Evolutionary conservation across 2,329 filamentous ascomycete genomes (phyloP).

Genomic region (Venturiaceae sp.): DNA sequence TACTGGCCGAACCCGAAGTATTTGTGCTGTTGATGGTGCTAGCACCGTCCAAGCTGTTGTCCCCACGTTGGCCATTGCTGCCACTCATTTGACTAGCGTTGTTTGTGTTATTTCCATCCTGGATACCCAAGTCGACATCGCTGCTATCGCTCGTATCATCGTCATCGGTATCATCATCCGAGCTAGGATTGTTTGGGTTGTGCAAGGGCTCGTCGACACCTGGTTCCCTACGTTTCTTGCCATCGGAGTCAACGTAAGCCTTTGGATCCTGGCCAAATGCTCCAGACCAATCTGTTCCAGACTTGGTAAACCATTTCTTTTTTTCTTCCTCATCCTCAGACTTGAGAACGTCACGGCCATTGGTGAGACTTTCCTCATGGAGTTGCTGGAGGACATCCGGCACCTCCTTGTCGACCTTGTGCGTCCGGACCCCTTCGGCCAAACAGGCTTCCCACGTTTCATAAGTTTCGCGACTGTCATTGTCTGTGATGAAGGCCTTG

Average conservation of each 20-base stretch:
- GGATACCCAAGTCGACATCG: constrained; percentile 46
- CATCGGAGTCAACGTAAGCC: constrained; percentile 43
- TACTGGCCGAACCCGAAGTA: constrained; percentile 13
- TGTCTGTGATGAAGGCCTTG: constrained; percentile 72
- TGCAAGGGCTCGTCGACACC: constrained; percentile 42
- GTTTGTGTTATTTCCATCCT: constrained; percentile 37
- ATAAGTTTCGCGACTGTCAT: constrained; percentile 83
- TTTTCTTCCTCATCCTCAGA: constrained; percentile 63
- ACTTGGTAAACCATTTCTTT: constrained; percentile 65
- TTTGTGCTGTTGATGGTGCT: constrained; percentile 2
- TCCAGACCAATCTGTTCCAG: constrained; percentile 77
- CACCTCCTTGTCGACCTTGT: constrained; percentile 62
- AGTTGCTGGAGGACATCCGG: constrained; percentile 63
- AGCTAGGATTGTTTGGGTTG: constrained; percentile 38
- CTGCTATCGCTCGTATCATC: constrained; percentile 31
- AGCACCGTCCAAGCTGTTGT: not conserved
- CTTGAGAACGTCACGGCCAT: constrained; percentile 73
- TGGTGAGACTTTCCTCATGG: constrained; percentile 70
- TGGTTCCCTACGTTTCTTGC: constrained; percentile 46
- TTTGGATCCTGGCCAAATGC: constrained; percentile 74
- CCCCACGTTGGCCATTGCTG: not conserved
- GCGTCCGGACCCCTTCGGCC: constrained; percentile 70
- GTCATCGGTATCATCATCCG: constrained; percentile 30
- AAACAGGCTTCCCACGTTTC: constrained; percentile 92
- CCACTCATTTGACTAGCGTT: not conserved